Percentiles rank a stretch among this genome's conserved stretches.
Conservation (phyloP, 768 basidiomycete species). For the Pisolithus tinctorius region DNA sequence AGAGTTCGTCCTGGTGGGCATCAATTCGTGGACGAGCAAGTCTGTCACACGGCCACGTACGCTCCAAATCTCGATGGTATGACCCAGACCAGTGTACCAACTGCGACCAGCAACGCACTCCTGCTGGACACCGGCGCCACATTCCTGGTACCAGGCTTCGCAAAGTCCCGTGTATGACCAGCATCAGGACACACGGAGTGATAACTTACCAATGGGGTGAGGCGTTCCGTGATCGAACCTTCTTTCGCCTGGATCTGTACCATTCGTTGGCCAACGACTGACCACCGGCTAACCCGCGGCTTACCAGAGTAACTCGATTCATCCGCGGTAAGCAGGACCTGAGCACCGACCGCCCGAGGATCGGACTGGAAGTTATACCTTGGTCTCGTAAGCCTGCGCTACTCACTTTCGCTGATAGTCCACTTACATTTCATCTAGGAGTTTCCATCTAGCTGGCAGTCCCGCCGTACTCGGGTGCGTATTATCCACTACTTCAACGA, state of each 20-base stretch:
- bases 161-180: slow-evolving; percentile 1
- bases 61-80: slow-evolving; percentile 73
- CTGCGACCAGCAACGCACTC: slow-evolving; percentile 57
- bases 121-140: slow-evolving; percentile 55
- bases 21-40: background rate
- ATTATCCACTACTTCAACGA: slow-evolving; percentile 48
- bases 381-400: slow-evolving; percentile 9
- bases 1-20: slow-evolving; percentile 49
- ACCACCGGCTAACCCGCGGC: slow-evolving; percentile 2
- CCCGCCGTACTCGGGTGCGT: slow-evolving; percentile 57
- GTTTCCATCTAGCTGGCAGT: slow-evolving; percentile 45
- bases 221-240: slow-evolving; percentile 63
- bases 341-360: slow-evolving; percentile 56
- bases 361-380: slow-evolving; percentile 73
- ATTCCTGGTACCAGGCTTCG: slow-evolving; percentile 79
- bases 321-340: slow-evolving; percentile 57
- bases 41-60: slow-evolving; percentile 29
- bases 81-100: slow-evolving; percentile 81
- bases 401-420: background rate
- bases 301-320: slow-evolving; percentile 57
- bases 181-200: background rate
- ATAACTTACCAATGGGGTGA: slow-evolving; percentile 62
- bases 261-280: background rate
- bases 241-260: slow-evolving; percentile 24
- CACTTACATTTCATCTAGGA: slow-evolving; percentile 56